Evolutionary conservation across 306 rosid species (phyloP), one percentile per base, ranked within the genome.

Genomic region (Lathyrus oleraceus): DNA sequence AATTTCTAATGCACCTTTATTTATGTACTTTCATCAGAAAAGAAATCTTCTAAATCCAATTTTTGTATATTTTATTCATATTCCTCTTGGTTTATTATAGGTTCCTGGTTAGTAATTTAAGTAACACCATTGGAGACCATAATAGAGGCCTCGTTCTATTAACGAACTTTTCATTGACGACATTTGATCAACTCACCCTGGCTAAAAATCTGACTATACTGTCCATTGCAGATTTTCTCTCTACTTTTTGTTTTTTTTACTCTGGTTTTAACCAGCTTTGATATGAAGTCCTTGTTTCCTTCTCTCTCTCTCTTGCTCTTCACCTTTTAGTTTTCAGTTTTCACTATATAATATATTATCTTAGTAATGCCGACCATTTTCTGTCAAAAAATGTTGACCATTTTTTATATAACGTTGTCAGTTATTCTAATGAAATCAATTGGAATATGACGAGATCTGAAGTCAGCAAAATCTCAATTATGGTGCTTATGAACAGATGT

Each of bases 381-480:
- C 19, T 15, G 4, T 47, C 19, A 47, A n/a, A 45, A 47, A 32
- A 70, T 39, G 69, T 57, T 73, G 56, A 76, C 75, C 39, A 36
- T 65, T 51, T 49, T 66, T 61, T 71, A 54, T 65, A 69, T 65
- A 65, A 49, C 39, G 3, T 76, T 69, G 75, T 44, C 68, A 90
- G 98, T 78, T 87, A 69, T 43, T 76, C 82, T 69, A 57, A 63
- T 61, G 83, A 77, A 78, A 81, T 79, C 56, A 43, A 83, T 61
- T 90, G 97, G 97, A 87, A 77, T 77, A 30, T 63, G 75, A 78
- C 86, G 32, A 85, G 97, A 87, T 81, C 81, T 62, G 92, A 94
- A 74, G 96, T 94, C 71, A 82, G 97, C 80, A 90, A 86, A 84
- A 88, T 90, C 61, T 88, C 98, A 73, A 81, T 90, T 69, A 79